Conservation (phyloP, 2,329 filamentous ascomycete genomes). For the Aspergillus hiratsukae region DNA sequence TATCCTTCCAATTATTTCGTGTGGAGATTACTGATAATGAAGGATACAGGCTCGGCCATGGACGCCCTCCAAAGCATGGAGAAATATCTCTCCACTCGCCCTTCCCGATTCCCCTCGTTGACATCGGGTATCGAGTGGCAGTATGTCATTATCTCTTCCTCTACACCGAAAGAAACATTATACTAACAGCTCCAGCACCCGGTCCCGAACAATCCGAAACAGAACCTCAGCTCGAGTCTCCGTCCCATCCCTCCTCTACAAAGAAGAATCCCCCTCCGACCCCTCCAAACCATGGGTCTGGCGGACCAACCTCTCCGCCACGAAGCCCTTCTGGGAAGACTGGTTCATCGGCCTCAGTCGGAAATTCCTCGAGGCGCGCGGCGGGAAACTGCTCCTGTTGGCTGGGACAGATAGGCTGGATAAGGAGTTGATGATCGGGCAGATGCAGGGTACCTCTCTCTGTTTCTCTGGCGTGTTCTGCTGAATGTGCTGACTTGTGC, state of each 20-base stretch:
- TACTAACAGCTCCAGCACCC: slow-evolving; percentile 46
- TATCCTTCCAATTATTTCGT: too few relatives aligned
- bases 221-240: slow-evolving; percentile 77
- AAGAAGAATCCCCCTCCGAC: slow-evolving; percentile 34
- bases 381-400: slow-evolving; percentile 78
- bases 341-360: slow-evolving; percentile 87
- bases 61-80: slow-evolving; percentile 94
- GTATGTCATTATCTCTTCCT: slow-evolving; percentile 29
- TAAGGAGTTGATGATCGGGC: slow-evolving; percentile 88
- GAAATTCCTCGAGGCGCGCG: slow-evolving; percentile 77
- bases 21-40: background rate
- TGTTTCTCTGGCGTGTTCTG: too few relatives aligned
- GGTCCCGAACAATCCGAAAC: slow-evolving; percentile 82
- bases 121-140: slow-evolving; percentile 91
- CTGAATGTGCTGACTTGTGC: background rate
- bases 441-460: slow-evolving; percentile 98
- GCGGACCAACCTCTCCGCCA: slow-evolving; percentile 77
- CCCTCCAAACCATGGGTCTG: slow-evolving; percentile 64
- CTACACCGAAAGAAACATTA: background rate
- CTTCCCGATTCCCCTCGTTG: slow-evolving; percentile 70
- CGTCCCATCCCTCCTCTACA: slow-evolving; percentile 71
- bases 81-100: slow-evolving; percentile 78
- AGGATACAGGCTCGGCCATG: slow-evolving; percentile 67
- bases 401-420: slow-evolving; percentile 88
- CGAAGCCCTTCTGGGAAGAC: slow-evolving; percentile 86